phyloP scores from a whole-genome alignment of 345 rosid species.

The Eutrema japonicum region DNA sequence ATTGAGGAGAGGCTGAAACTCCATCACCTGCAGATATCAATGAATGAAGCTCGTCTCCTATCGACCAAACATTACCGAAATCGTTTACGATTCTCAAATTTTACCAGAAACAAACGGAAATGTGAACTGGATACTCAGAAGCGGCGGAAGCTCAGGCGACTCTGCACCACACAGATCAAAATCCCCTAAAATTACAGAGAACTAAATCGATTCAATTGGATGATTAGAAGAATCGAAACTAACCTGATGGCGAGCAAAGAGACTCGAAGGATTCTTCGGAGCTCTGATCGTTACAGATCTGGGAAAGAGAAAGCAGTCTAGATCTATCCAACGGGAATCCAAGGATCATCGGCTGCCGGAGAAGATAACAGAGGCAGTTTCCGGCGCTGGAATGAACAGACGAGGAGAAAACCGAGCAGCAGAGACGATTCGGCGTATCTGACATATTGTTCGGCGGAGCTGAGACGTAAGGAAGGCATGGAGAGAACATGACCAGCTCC shows the following conservation, averaged over 20 bases:
- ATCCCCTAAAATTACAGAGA: not conserved
- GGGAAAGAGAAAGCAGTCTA: constrained; percentile 59
- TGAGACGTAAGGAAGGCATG: constrained; percentile 76
- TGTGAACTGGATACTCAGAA: constrained; percentile 44
- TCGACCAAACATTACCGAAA: constrained; percentile 22
- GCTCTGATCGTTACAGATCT: constrained; percentile 45
- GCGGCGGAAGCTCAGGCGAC: constrained; percentile 55
- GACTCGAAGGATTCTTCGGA: constrained; percentile 47
- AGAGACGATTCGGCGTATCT: constrained; percentile 46
- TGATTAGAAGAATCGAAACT: not conserved
- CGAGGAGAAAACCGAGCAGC: constrained; percentile 65
- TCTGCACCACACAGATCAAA: constrained; percentile 39
- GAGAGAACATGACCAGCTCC: constrained; percentile 69
- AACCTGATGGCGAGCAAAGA: constrained; percentile 56
- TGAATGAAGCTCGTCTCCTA: constrained; percentile 22
- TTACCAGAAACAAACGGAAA: constrained; percentile 48
- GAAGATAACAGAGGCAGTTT: constrained; percentile 73
- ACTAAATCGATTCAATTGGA: not conserved
- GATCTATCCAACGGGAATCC: constrained; percentile 78
- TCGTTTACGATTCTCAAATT: not conserved
- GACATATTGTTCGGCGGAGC: constrained; percentile 64
- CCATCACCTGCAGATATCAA: constrained; percentile 42
- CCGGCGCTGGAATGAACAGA: constrained; percentile 48
- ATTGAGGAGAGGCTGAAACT: constrained; percentile 33
- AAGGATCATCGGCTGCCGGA: constrained; percentile 64